phyloP scores from a whole-genome alignment of 257 asterid genomes.

The Asclepias syriaca region DNA sequence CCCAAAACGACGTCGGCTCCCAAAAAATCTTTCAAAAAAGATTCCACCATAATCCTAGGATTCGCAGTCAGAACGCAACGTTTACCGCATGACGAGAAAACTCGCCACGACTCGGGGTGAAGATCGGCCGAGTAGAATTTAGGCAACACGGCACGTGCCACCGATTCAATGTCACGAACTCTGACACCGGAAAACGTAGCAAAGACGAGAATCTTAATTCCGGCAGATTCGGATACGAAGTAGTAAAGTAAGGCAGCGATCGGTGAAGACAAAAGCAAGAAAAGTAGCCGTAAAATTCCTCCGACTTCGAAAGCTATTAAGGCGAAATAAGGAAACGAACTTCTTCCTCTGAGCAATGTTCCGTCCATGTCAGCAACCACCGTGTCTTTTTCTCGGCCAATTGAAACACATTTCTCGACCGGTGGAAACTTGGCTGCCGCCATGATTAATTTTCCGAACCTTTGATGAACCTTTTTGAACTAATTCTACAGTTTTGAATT shows the following conservation, averaged over 20 bases:
- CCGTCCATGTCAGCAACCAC: constrained; percentile 71
- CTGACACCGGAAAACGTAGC: constrained; percentile 37
- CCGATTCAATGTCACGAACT: constrained; percentile 40
- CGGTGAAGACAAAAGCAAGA: constrained; percentile 41
- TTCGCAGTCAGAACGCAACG: constrained; percentile 56
- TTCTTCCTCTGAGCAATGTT: constrained; percentile 44
- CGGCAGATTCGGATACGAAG: constrained; percentile 48
- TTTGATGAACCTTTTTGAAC: too few species aligned
- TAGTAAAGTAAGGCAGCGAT: constrained; percentile 49
- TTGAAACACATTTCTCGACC: constrained; percentile 41
- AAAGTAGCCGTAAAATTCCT: constrained; percentile 42
- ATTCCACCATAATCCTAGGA: constrained; percentile 63
- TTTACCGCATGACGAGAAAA: constrained; percentile 51
- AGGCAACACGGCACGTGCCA: constrained; percentile 51
- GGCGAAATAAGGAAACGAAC: constrained; percentile 59
- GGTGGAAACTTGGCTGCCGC: constrained; percentile 31
- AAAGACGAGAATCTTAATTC: constrained; percentile 46
- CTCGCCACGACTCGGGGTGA: constrained; percentile 56
- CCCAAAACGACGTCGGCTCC: constrained; percentile 60
- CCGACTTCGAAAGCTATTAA: constrained; percentile 48
- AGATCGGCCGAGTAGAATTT: constrained; percentile 46
- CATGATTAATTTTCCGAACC: not conserved
- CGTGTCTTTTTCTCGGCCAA: constrained; percentile 45
- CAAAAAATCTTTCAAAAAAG: constrained; percentile 47
- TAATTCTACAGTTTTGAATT: too few species aligned